Evolutionary conservation across 2,329 filamentous ascomycete genomes (phyloP), one percentile per base, ranked within the genome.

Genomic region (Teratosphaeria viscida): DNA sequence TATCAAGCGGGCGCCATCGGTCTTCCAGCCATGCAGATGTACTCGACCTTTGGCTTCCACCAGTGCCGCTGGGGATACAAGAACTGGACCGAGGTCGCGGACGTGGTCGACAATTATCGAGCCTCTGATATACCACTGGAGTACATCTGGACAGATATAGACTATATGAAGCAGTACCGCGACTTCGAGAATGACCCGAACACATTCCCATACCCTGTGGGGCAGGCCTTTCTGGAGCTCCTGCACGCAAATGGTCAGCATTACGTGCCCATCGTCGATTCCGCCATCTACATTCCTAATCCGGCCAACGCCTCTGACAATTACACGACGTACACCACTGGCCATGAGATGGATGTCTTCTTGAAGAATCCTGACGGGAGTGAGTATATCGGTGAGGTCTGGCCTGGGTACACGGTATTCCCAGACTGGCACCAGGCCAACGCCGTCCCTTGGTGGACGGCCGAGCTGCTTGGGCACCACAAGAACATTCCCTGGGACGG

Each of bases 21-120:
- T 0, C 75, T 89, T 5, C 89, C 89, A 1, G 85, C 85, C 0
- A 85, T 92, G 83, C 87, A 92, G 69, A 85, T 88, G 65, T 94
- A 94, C 75, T 92, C 84, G 79, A 84, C 86, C 0, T 84, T 95
- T 61, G 90, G 90, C 0, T 92, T 82, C 70, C 90, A 95, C 65
- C 89, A 95, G 70, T 94, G 89, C 67, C 82, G 88, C 60, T 92
- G 89, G 85, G 90, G 90, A 0, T 94, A 94, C 71, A 76, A 80
- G 47, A 90, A 89, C 66, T 90, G 87, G 84, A 81, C 82, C 1
- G 79, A 83, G 32, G 69, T 90, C 2, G 80, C 86, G 63, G 81
- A 81, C 63, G 78, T 83, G 11, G 76, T 82, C 35, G 73, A 80
- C 70, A 59, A 54, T 7, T 53, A 57, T 34, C 56, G 56, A 27